Evolutionary conservation across 768 basidiomycete species (phyloP).

Genomic region (Boletus edulis): DNA sequence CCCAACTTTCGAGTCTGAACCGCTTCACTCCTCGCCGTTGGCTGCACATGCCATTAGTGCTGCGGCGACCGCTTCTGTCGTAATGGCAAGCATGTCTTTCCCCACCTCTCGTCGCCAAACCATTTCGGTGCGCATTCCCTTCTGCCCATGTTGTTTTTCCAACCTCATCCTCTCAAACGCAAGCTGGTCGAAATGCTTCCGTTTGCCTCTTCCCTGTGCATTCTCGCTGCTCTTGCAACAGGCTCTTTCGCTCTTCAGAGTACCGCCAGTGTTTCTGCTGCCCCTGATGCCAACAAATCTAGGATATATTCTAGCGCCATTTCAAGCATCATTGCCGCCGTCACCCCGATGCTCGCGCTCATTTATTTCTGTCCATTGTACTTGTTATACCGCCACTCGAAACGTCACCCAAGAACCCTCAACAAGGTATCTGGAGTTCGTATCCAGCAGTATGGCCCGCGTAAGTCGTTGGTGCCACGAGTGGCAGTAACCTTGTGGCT

Average conservation of each 20-base stretch:
- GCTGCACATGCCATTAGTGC: slow-evolving; percentile 31
- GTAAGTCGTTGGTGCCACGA: slow-evolving; percentile 32
- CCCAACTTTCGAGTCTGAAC: slow-evolving; percentile 28
- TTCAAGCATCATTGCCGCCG: slow-evolving; percentile 34
- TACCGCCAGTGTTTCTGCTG: slow-evolving; percentile 4
- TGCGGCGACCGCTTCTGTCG: slow-evolving; percentile 31
- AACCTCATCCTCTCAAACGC: slow-evolving; percentile 12
- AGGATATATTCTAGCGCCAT: slow-evolving; percentile 36
- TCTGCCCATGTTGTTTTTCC: slow-evolving; percentile 12
- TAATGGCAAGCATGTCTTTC: slow-evolving; percentile 28
- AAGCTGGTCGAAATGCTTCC: slow-evolving; percentile 39
- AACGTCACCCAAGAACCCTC: slow-evolving; percentile 44
- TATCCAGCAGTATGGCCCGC: slow-evolving; percentile 50
- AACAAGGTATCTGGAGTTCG: slow-evolving; percentile 49
- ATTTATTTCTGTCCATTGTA: slow-evolving; percentile 52
- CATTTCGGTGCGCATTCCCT: slow-evolving; percentile 29
- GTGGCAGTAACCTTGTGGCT: slow-evolving; percentile 15
- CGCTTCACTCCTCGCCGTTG: slow-evolving; percentile 25
- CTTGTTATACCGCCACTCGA: slow-evolving; percentile 46
- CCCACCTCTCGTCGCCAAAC: slow-evolving; percentile 25
- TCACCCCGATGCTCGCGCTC: slow-evolving; percentile 35
- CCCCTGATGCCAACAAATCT: slow-evolving; percentile 25
- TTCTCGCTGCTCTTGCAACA: slow-evolving; percentile 33
- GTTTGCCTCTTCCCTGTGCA: slow-evolving; percentile 33
- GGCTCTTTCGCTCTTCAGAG: slow-evolving; percentile 32